phyloP scores from a whole-genome alignment of 768 basidiomycete genomes.

The Symmetrospora coprosmae region DNA sequence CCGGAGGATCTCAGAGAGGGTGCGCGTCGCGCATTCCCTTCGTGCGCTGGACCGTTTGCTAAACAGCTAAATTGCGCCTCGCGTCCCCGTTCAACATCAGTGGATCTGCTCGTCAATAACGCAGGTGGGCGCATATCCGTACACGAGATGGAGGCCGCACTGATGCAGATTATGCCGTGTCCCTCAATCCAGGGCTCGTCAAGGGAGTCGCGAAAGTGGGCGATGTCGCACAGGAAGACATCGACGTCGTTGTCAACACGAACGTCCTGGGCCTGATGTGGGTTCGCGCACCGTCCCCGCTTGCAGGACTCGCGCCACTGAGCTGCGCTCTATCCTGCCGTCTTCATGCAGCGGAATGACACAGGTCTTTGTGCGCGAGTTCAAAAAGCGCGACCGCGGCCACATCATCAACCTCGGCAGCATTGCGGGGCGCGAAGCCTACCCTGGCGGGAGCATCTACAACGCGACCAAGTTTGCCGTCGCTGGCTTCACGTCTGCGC shows the following conservation, averaged over 20 bases:
- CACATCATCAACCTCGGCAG: conserved; percentile 85
- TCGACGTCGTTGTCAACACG: conserved; percentile 61
- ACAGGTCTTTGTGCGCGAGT: conserved; percentile 55
- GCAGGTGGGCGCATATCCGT: conserved; percentile 10
- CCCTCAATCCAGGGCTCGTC: conserved; percentile 57
- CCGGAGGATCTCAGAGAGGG: conserved; percentile 10
- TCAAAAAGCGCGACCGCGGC: conserved; percentile 52
- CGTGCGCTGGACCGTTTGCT: conserved; percentile 54
- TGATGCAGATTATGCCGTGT: too few species aligned
- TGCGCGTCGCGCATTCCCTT: conserved; percentile 29
- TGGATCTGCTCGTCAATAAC: conserved; percentile 32
- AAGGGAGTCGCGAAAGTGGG: conserved; percentile 77
- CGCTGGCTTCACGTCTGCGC: conserved; percentile 64
- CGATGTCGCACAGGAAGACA: conserved; percentile 55
- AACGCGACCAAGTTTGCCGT: conserved; percentile 63
- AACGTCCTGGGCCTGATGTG: conserved; percentile 71
- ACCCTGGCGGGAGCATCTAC: conserved; percentile 82
- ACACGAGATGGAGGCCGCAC: neutral
- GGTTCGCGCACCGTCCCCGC: conserved; percentile 41
- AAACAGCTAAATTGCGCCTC: too few species aligned
- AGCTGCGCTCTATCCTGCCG: neutral
- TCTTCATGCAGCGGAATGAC: conserved; percentile 20
- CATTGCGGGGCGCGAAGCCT: conserved; percentile 73
- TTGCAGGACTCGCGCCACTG: neutral
- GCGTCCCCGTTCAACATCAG: conserved; percentile 45